Base-by-base conservation (phyloP, 2,329 filamentous ascomycete species). In the Apiospora saccharicola region DNA sequence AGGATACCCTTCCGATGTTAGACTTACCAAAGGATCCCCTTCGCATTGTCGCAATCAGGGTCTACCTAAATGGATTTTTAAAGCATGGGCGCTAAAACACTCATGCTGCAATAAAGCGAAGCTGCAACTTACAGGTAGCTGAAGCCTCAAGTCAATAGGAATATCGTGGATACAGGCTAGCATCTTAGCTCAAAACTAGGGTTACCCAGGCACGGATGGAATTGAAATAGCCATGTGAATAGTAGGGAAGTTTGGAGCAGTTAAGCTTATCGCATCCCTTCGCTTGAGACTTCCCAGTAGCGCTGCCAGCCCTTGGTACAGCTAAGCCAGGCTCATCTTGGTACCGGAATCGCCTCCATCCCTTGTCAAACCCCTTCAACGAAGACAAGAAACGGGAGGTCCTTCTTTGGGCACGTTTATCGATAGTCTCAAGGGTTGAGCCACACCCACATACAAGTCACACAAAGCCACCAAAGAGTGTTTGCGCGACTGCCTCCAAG, bases 301-400 rank as follows among this genome's bases (percentile, higher is more conserved):
- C 5, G 16, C 53, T 34, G 14, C 26, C 53, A 34, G 53, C 51
- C 51, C 51, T 53, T 26, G 13, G 26, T 24, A 53, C 24, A 53
- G 51, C 51, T 30, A 13, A 4, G 13, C 51, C 24, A 24, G 24
- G 24, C 51, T 30, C 30, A 53, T 61, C 53, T 61, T 61, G 16
- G 26, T 30, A 14, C 34, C 49, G n/a, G 49, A 51, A 51, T 51
- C n/a, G n/a, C 49, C 49, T 51, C 49, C 53, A 61, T 61, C 34
- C 53, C 53, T 61, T 26, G 7, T 61, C 34, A 16, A 61, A 34
- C 53, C 26, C 53, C 14, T 34, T 2, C 26, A 26, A 14, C 10
- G 49, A 24, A 51, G 24, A 24, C n/a, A 51, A 51, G 49, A 51
- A 26, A n/a, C 7, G 46, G 22, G n/a, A 49, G 22, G 46, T 8